Evolutionary conservation across 768 basidiomycete genomes (phyloP).

Genomic region (Xerocomus spinulosus): DNA sequence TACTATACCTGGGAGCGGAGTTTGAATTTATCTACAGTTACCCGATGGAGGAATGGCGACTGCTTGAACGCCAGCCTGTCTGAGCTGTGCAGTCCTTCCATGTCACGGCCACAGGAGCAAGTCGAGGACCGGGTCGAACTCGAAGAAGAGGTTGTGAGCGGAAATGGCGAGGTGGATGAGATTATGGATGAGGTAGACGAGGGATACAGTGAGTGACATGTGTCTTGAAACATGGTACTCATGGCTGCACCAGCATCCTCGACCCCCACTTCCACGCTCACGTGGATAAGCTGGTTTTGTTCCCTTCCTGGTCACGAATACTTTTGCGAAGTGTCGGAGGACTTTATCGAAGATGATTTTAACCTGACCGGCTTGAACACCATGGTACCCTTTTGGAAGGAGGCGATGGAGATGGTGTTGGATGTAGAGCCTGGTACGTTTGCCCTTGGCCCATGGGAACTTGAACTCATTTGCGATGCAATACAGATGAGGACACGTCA

Average conservation of each 20-base stretch:
- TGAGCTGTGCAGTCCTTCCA: conserved; percentile 23
- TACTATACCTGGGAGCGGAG: conserved; percentile 22
- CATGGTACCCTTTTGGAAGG: conserved; percentile 99
- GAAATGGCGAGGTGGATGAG: conserved; percentile 62
- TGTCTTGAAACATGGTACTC: conserved; percentile 13
- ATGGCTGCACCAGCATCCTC: conserved; percentile 60
- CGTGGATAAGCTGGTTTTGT: conserved; percentile 97
- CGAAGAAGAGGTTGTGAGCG: conserved; percentile 60
- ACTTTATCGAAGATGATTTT: conserved; percentile 99
- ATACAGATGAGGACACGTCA: conserved; percentile 78
- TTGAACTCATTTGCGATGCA: conserved; percentile 8
- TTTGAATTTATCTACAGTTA: conserved; percentile 22
- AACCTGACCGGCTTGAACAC: conserved; percentile 94
- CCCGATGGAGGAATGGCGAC: conserved; percentile 23
- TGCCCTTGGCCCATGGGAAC: conserved; percentile 11
- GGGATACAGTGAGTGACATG: conserved; percentile 68
- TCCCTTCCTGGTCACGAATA: conserved; percentile 94
- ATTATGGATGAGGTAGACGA: conserved; percentile 67
- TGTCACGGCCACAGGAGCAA: conserved; percentile 37
- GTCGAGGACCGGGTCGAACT: conserved; percentile 49
- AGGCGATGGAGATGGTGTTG: conserved; percentile 99
- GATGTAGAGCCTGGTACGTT: conserved; percentile 95
- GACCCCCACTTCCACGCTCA: conserved; percentile 85
- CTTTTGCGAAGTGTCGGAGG: conserved; percentile 96
- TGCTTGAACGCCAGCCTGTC: conserved; percentile 21